phyloP scores from a whole-genome alignment of 148 eudicot species.

The Nyssa sinensis region DNA sequence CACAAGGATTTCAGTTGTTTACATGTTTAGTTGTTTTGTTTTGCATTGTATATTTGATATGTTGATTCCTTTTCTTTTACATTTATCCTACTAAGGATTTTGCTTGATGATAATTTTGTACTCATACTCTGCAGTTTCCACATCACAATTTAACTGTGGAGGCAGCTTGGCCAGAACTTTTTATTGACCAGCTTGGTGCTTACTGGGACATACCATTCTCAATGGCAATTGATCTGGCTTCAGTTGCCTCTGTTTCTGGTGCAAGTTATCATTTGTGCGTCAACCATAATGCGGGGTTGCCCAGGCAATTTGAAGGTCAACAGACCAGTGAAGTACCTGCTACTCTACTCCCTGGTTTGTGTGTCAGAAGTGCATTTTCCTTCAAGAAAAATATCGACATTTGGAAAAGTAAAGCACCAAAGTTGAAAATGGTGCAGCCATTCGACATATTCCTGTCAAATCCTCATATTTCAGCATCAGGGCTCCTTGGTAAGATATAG shows the following conservation, averaged over 20 bases:
- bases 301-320: slow-evolving; percentile 44
- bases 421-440: slow-evolving; percentile 76
- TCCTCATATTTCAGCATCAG: slow-evolving; percentile 81
- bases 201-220: slow-evolving; percentile 90
- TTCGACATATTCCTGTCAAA: slow-evolving; percentile 67
- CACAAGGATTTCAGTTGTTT: neutral
- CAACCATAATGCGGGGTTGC: slow-evolving; percentile 59
- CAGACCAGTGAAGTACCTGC: slow-evolving; percentile 32
- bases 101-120: slow-evolving; percentile 3
- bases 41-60: neutral
- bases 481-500: slow-evolving; percentile 55
- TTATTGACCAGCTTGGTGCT: slow-evolving; percentile 57
- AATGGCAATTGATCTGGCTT: slow-evolving; percentile 69
- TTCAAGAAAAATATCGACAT: slow-evolving; percentile 55
- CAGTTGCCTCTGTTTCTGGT: slow-evolving; percentile 58
- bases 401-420: slow-evolving; percentile 76
- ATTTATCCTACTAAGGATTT: neutral
- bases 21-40: neutral
- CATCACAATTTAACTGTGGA: slow-evolving; percentile 65
- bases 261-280: slow-evolving; percentile 67
- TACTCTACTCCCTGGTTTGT: slow-evolving; percentile 60
- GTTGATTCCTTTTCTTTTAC: neutral
- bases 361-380: slow-evolving; percentile 63
- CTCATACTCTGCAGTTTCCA: slow-evolving; percentile 57
- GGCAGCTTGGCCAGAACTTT: slow-evolving; percentile 69